phyloP scores from a whole-genome alignment of 2,329 filamentous ascomycete species.

The Grosmannia huntii region DNA sequence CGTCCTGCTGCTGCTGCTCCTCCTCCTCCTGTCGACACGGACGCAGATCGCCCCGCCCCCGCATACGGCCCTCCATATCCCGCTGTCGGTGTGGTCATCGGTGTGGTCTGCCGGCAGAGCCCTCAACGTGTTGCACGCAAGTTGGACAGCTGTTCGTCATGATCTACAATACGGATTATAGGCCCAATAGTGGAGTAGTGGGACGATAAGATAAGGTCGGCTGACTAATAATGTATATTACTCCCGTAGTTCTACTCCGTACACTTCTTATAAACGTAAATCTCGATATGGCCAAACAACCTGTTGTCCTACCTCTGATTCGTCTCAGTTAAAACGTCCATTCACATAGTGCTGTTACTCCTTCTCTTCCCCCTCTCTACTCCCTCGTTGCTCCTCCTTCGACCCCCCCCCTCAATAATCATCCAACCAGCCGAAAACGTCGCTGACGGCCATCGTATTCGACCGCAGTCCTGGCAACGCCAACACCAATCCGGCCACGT shows the following conservation, averaged over 20 bases:
- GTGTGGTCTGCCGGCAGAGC: not conserved
- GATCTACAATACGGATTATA: too few relatives aligned
- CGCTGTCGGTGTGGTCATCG: not conserved
- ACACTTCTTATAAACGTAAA: too few relatives aligned
- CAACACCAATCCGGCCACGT: constrained; percentile 58
- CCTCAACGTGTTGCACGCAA: not conserved
- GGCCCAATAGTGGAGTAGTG: too few relatives aligned
- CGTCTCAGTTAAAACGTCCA: too few relatives aligned
- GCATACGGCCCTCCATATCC: not conserved
- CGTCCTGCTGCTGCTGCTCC: constrained; percentile 27
- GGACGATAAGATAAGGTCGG: too few relatives aligned
- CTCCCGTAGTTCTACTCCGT: too few relatives aligned
- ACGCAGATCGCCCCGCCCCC: not conserved
- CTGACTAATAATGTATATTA: too few relatives aligned
- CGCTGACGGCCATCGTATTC: constrained; percentile 66
- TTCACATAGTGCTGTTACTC: too few relatives aligned
- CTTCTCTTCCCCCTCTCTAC: not conserved
- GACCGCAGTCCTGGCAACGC: constrained; percentile 62
- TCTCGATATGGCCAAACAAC: too few relatives aligned
- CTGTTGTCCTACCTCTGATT: too few relatives aligned
- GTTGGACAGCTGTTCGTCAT: too few relatives aligned
- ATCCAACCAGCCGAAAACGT: constrained; percentile 68
- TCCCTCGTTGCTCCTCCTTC: not conserved
- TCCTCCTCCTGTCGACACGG: not conserved
- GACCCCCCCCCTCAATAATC: constrained; percentile 7